Evolutionary conservation across 257 asterid species (phyloP), one percentile per base, ranked within the genome.

Genomic region (Ocimum tenuiflorum): DNA sequence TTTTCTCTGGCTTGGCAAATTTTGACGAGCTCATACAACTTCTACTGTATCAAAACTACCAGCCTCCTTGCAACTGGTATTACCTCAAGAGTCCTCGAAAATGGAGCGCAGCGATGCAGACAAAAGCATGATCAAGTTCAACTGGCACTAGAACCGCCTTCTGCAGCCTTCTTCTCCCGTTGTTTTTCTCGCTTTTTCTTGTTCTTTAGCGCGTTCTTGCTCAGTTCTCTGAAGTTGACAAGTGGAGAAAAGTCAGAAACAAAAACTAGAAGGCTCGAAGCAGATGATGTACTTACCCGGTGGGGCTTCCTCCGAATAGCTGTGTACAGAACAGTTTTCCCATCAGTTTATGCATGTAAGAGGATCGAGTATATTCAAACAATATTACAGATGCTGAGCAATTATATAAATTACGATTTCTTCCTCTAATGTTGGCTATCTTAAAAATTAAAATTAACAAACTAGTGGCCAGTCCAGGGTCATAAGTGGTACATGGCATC

Each of bases 151-250:
- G 77, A 56, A 18, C 75, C 73, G 59, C 64, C 87, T 60, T 85
- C 97, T 23, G 88, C 86, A 18, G 88, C 91, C 77, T 89, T 89
- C 63, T 85, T 89, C 85, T 86, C 95, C 75, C 72, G 79, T 73
- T 83, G 96, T 36, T 89, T 92, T 74, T 89, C 97, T 78, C 97
- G 82, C 23, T 87, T 89, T 43, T 84, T 92, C 96, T 85, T 87
- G 89, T 92, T 89, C 77, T 70, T 87, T 77, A 80, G 73, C 0
- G 98, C 97, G 33, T 80, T 84, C 82, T 89, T 92, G 86, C 94
- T 89, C 89, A 84, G 24, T 75, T 87, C 98, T 52, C 96, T 92
- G 74, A 46, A 55, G 62, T 13, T 22, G 31, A 31, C 46, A 71
- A 35, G 11, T 7, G 14, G 10, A 54, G 29, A 31, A 62, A 20